phyloP scores from a whole-genome alignment of 106 monocot genomes.

The Vanilla planifolia region DNA sequence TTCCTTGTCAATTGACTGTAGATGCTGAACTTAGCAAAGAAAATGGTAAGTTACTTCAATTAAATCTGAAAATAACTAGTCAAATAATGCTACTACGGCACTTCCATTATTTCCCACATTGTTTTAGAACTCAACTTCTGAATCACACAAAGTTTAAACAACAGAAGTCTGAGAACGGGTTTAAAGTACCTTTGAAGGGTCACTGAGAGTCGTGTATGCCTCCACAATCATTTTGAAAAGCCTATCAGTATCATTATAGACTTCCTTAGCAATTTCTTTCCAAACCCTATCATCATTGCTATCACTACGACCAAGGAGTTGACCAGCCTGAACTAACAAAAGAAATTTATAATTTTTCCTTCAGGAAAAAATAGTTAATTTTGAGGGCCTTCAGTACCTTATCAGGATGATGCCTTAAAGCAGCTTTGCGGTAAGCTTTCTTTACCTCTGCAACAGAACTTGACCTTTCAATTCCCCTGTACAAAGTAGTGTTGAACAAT shows the following conservation, averaged over 20 bases:
- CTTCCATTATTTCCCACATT: too few species aligned
- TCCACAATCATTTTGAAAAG: conserved; percentile 94
- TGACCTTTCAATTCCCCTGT: conserved; percentile 79
- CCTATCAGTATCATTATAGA: conserved; percentile 69
- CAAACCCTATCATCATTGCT: conserved; percentile 59
- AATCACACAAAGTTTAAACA: too few species aligned
- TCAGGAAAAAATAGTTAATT: not conserved
- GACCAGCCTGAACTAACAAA: conserved; percentile 57
- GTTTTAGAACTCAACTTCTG: too few species aligned
- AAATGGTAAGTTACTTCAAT: too few species aligned
- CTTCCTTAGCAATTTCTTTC: conserved; percentile 72
- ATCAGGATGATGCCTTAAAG: conserved; percentile 88
- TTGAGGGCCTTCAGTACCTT: conserved; percentile 36
- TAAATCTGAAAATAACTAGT: too few species aligned
- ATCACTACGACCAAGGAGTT: conserved; percentile 61
- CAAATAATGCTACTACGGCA: too few species aligned
- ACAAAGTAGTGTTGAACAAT: conserved; percentile 7
- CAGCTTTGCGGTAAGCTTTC: conserved; percentile 92
- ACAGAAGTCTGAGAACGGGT: too few species aligned
- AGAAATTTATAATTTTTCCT: conserved; percentile 8
- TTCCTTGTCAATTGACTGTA: too few species aligned
- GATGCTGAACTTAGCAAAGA: too few species aligned
- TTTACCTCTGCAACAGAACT: conserved; percentile 72
- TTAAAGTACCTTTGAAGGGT: conserved; percentile 82
- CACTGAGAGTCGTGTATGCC: conserved; percentile 77